Base-by-base conservation (phyloP, 805 yeast species). In the Candida verbasci region DNA sequence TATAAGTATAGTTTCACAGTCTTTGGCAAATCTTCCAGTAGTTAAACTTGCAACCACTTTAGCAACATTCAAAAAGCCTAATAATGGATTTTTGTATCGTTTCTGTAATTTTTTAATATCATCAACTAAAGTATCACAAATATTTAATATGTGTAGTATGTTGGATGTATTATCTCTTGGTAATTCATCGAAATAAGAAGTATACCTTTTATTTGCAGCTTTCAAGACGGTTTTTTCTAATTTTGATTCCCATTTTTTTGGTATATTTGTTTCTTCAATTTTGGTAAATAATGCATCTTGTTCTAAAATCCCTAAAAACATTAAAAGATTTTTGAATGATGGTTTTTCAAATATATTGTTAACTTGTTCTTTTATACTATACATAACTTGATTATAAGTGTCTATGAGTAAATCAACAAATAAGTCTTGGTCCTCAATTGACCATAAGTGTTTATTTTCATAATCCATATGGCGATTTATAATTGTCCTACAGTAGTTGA, bases 101-200 rank as follows among this genome's bases (percentile, higher is more conserved):
- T 76, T 80, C 44, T 80, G 85, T 18, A 82, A 52, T 14, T 49
- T 48, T 38, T 71, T 62, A 12, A 81, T 73, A 22, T 69, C 68
- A 3, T 58, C 56, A 7, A 78, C 65, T 15, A 85, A 68, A 25
- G 54, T 49, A 31, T 78, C 80, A 0, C 81, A 76, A 4, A 81
- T 64, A 29, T 76, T 71, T 31, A 75, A 65, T 2, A 83, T 66
- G 55, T 82, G 82, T 17, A 67, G 49, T 2, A 80, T 58, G 26
- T 68, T 74, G 6, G 82, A 53, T 0, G 78, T 62, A 27, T 67
- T 63, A 49, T 69, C 74, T 42, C 82, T 62, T 0, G 94, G 93
- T n/a, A 84, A 60, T 6, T 57, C 56, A 3, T 68, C 62, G 15
- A 68, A 49, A 20, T 62, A 47, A 14, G 57, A 62, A 6, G 68